Evolutionary conservation across 305 asterid genomes (phyloP), one percentile per base, ranked within the genome.

Genomic region (Striga hermonthica): DNA sequence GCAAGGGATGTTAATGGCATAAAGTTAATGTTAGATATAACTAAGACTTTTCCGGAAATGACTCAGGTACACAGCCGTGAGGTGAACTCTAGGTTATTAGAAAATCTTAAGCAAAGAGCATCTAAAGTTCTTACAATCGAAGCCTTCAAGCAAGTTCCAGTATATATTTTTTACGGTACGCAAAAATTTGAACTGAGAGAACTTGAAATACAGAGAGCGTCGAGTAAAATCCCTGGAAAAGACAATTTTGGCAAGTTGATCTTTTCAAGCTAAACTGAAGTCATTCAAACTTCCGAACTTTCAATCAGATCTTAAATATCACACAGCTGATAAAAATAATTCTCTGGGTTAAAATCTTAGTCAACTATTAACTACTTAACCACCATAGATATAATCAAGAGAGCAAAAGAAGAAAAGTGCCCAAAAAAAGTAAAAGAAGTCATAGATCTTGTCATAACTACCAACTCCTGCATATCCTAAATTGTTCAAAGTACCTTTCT

Each of bases 131-230:
- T 47, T 15, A 34, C 35, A 60, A 63, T 57, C 12, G 34, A 40
- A 60, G 28, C 70, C 72, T 64, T 34, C 28, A 13, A 57, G 48
- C 12, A 61, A 57, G n/a, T 39, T 13, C 55, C 47, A 52, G 39
- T 41, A 41, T 57, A 45, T 31, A 57, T 54, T 16, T 54, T 54
- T 38, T 65, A 13, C 35, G 28, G 1, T 4, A 39, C 13, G 55
- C 10, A 57, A 40, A 16, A 59, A 43, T 40, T 55, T 1, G 8
- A 40, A 14, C 37, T 49, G 52, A 39, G 39, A 22, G 56, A 13
- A 55, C 14, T 12, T 44, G 37, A 47, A 12, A 43, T 43, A 54
- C 39, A 55, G 31, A 14, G 38, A 59, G 41, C 28, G 54, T 9
- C 59, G 54, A 28, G 49, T 45, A 56, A 36, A 49, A 39, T 37